These are phyloP conservation scores for Pyracantha coccinea DNA, from an alignment of 331 rosid species.

Conservation along the genomic window DNA sequence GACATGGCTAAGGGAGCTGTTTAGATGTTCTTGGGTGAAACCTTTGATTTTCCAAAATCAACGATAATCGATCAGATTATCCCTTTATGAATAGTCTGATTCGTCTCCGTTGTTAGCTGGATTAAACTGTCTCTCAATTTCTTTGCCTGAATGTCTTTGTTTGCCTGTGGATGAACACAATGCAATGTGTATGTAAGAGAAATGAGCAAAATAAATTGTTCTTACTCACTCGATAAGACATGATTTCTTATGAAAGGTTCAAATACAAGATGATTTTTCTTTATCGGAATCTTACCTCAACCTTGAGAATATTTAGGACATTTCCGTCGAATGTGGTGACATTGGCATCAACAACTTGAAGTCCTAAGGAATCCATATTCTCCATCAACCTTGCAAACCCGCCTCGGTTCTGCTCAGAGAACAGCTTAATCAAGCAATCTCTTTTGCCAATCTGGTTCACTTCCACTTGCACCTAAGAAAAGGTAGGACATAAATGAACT, in stretches of 20 bases:
- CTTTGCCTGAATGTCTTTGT: slow-evolving; percentile 34
- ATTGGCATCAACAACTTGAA: slow-evolving; percentile 53
- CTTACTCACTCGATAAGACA: not conserved
- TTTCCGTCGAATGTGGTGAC: slow-evolving; percentile 39
- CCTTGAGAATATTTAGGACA: slow-evolving; percentile 43
- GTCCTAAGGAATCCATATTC: slow-evolving; percentile 53
- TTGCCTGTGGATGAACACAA: slow-evolving; percentile 35
- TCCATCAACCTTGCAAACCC: slow-evolving; percentile 58
- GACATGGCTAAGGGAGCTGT: not conserved
- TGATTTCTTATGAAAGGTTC: not conserved
- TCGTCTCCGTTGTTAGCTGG: slow-evolving; percentile 19
- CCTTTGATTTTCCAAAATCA: not conserved
- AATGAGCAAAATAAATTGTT: slow-evolving; percentile 10
- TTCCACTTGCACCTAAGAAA: slow-evolving; percentile 47
- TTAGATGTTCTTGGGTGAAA: not conserved
- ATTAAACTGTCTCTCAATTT: slow-evolving; percentile 41
- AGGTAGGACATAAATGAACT: not conserved
- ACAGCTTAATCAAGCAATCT: slow-evolving; percentile 43
- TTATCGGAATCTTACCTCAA: slow-evolving; percentile 48
- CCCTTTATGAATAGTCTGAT: not conserved
- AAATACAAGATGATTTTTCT: not conserved
- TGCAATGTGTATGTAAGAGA: not conserved
- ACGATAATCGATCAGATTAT: not conserved
- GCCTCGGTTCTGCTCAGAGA: slow-evolving; percentile 38
- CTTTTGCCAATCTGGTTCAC: slow-evolving; percentile 46